Conservation (phyloP, 1,284 basidiomycete species). For the Heliocybe sulcata region DNA sequence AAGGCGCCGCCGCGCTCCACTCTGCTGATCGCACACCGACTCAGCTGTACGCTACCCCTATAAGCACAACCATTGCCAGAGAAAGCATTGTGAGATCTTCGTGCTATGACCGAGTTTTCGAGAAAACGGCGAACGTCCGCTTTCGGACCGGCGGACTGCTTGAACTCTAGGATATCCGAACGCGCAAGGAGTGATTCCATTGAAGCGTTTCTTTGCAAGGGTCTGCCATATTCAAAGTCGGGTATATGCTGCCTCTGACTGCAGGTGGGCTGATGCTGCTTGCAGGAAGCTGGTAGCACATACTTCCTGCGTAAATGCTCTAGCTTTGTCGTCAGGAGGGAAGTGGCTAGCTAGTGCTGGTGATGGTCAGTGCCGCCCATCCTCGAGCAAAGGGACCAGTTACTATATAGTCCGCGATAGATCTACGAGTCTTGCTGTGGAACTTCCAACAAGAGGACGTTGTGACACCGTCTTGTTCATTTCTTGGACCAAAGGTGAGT, state of each 20-base stretch:
- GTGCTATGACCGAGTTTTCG: no score
- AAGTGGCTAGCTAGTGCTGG: slow-evolving; percentile 71
- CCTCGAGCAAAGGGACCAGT: slow-evolving; percentile 7
- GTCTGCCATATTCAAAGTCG: not conserved
- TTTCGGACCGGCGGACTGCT: not conserved
- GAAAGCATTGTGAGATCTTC: no score
- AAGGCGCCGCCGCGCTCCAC: no score
- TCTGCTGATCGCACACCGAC: no score
- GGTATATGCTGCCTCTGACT: not conserved
- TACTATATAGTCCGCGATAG: slow-evolving; percentile 25
- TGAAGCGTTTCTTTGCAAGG: not conserved
- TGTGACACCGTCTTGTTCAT: slow-evolving; percentile 33
- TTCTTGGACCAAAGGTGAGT: slow-evolving; percentile 41
- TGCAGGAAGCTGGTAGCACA: slow-evolving; percentile 53
- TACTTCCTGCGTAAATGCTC: slow-evolving; percentile 64
- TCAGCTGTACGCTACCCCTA: no score
- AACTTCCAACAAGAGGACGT: slow-evolving; percentile 64
- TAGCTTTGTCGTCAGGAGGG: slow-evolving; percentile 58
- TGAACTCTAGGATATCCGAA: not conserved
- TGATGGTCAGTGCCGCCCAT: slow-evolving; percentile 45
- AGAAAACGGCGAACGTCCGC: not conserved
- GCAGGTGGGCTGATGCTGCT: not conserved
- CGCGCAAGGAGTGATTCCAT: not conserved
- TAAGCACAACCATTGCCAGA: no score
- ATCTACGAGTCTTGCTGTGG: slow-evolving; percentile 56